phyloP scores from a whole-genome alignment of 805 yeast species.

The Ogataea haglerorum region DNA sequence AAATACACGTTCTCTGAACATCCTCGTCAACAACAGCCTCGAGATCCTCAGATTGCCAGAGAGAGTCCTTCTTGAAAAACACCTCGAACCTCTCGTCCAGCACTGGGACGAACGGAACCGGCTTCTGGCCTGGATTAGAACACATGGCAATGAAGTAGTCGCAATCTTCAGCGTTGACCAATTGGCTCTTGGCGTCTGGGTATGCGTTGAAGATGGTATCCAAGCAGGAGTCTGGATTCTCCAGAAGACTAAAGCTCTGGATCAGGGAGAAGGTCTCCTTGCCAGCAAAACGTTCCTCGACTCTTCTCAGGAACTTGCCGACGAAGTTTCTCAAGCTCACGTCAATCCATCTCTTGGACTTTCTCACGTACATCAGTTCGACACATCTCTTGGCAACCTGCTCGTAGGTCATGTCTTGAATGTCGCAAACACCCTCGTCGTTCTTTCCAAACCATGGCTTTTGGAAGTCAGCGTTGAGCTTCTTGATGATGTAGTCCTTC shows the following conservation, averaged over 20 bases:
- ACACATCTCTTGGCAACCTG: constrained; percentile 86
- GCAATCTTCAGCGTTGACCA: constrained; percentile 91
- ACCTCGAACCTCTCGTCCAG: constrained; percentile 91
- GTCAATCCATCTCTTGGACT: constrained; percentile 86
- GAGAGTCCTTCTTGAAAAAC: constrained; percentile 96
- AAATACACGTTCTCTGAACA: constrained; percentile 97
- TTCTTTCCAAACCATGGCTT: constrained; percentile 96
- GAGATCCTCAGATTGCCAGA: constrained; percentile 98
- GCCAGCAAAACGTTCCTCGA: constrained; percentile 90
- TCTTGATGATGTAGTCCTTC: constrained; percentile 80
- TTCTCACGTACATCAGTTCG: constrained; percentile 81
- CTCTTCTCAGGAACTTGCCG: constrained; percentile 85
- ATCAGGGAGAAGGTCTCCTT: constrained; percentile 59
- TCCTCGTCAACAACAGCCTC: constrained; percentile 95
- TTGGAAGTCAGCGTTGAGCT: constrained; percentile 91
- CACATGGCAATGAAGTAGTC: constrained; percentile 87
- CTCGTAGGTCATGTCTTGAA: constrained; percentile 92
- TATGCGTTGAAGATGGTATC: constrained; percentile 61
- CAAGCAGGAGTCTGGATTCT: constrained; percentile 60
- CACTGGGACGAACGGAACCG: constrained; percentile 96
- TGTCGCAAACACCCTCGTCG: constrained; percentile 75
- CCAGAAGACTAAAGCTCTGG: constrained; percentile 68
- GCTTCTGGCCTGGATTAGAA: constrained; percentile 84
- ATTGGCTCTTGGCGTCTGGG: constrained; percentile 74
- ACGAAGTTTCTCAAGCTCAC: constrained; percentile 77